Percentiles rank a stretch among this genome's conserved stretches.
Evolutionary conservation across 2,329 filamentous ascomycete genomes (phyloP).

Genomic region (Talaromyces islandicus): DNA sequence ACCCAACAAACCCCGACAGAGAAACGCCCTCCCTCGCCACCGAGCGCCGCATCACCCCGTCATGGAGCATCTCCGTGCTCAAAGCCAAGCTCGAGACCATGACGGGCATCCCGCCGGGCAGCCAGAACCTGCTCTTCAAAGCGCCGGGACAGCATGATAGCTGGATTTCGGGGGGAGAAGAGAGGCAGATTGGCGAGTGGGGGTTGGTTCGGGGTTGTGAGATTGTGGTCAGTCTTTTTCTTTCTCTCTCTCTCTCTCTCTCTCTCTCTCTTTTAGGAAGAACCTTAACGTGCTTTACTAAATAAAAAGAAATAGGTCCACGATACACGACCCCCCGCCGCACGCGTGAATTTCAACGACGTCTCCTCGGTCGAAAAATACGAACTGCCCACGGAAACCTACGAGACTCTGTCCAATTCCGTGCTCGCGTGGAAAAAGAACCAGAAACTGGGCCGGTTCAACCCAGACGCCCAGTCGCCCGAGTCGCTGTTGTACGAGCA

Average conservation of each 20-base stretch:
- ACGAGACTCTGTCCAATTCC: slow-evolving; percentile 78
- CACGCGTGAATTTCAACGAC: slow-evolving; percentile 75
- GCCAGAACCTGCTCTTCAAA: slow-evolving; percentile 70
- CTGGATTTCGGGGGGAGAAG: slow-evolving; percentile 61
- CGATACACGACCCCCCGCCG: slow-evolving; percentile 70
- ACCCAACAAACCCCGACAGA: slow-evolving; percentile 10
- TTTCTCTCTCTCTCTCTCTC: not conserved
- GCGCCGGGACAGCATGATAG: slow-evolving; percentile 54
- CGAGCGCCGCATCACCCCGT: slow-evolving; percentile 85
- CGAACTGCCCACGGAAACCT: slow-evolving; percentile 76
- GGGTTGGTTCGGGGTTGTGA: slow-evolving; percentile 36
- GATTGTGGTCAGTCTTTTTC: slow-evolving; percentile 32
- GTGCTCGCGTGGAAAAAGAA: slow-evolving; percentile 93
- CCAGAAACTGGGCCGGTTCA: slow-evolving; percentile 94
- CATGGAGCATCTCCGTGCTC: slow-evolving; percentile 80
- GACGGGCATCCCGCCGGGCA: slow-evolving; percentile 79
- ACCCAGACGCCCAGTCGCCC: slow-evolving; percentile 70
- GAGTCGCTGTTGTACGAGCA: slow-evolving; percentile 67
- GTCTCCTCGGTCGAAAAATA: slow-evolving; percentile 81
- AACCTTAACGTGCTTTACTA: not conserved
- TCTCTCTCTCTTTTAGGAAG: too few species aligned
- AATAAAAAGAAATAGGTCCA: slow-evolving; percentile 52
- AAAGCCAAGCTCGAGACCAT: slow-evolving; percentile 86
- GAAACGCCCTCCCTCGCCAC: slow-evolving; percentile 49
- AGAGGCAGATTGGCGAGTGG: slow-evolving; percentile 54